Evolutionary conservation across 495 filamentous ascomycete species (phyloP).

Genomic region (Neurospora terricola): DNA sequence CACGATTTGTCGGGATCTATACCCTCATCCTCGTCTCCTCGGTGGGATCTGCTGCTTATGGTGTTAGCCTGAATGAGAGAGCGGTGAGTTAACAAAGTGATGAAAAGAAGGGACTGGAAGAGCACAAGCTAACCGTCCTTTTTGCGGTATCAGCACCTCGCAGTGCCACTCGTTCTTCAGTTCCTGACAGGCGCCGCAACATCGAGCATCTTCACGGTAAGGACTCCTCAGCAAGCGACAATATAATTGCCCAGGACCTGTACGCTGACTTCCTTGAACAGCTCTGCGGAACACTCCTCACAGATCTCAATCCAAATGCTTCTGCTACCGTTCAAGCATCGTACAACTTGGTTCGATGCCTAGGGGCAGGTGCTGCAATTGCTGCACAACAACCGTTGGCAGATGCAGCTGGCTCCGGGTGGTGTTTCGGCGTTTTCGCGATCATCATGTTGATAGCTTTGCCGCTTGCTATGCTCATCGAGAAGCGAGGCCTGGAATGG

Average conservation of each 20-base stretch:
- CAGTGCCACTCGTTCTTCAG: constrained; percentile 5
- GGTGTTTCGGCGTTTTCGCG: constrained; percentile 7
- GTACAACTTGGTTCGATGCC: constrained; percentile 7
- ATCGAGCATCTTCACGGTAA: constrained; percentile 3
- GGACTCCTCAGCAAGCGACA: not conserved
- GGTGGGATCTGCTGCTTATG: not conserved
- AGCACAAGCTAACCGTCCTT: not conserved
- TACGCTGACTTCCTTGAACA: not conserved
- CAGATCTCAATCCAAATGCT: constrained; percentile 17
- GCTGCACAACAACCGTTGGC: constrained; percentile 7
- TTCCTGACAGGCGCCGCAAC: constrained; percentile 7
- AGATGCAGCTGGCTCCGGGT: constrained; percentile 4
- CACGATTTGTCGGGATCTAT: not conserved
- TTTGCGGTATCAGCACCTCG: not conserved
- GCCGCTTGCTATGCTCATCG: not conserved
- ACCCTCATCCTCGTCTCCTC: not conserved
- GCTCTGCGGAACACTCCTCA: constrained; percentile 13
- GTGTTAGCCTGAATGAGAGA: constrained; percentile 1
- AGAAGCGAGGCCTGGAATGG: not conserved
- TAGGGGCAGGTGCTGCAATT: constrained; percentile 3
- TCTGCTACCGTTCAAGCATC: constrained; percentile 9
- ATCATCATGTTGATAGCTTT: constrained; percentile 2
- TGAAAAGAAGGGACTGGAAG: not conserved
- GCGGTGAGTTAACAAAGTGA: not conserved
- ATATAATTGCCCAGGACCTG: not conserved